phyloP scores from a whole-genome alignment of 306 rosid species.

The Castanospermum australe region DNA sequence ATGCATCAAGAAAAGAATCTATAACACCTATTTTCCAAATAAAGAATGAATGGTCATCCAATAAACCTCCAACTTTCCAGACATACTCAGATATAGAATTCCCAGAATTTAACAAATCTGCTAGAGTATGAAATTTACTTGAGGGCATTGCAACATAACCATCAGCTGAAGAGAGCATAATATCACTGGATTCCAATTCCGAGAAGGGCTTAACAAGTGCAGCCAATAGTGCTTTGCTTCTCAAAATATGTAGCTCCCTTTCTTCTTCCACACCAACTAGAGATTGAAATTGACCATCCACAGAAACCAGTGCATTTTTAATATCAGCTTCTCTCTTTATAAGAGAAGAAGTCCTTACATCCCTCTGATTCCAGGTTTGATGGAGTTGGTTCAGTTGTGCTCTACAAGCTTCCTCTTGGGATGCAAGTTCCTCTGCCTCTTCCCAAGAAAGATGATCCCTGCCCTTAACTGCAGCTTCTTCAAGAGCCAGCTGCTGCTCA shows the following conservation, averaged over 20 bases:
- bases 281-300: constrained; percentile 69
- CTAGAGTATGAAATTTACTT: constrained; percentile 47
- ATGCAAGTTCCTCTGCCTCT: constrained; percentile 97
- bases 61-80: constrained; percentile 77
- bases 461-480: constrained; percentile 87
- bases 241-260: constrained; percentile 47
- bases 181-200: constrained; percentile 76
- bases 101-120: constrained; percentile 77
- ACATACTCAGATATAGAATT: constrained; percentile 67
- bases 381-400: constrained; percentile 88
- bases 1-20: constrained; percentile 86
- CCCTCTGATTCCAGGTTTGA: constrained; percentile 92
- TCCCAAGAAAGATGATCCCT: constrained; percentile 99
- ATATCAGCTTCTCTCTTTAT: constrained; percentile 83
- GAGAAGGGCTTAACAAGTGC: constrained; percentile 73
- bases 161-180: constrained; percentile 51
- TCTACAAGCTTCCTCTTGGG: constrained; percentile 96
- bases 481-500: constrained; percentile 90
- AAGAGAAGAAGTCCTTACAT: constrained; percentile 64
- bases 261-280: constrained; percentile 58
- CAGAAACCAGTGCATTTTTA: constrained; percentile 65
- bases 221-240: constrained; percentile 61
- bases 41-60: constrained; percentile 72
- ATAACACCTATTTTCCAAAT: constrained; percentile 81
- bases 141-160: constrained; percentile 43